phyloP scores from a whole-genome alignment of 306 rosid species.

The Begonia masoniana region DNA sequence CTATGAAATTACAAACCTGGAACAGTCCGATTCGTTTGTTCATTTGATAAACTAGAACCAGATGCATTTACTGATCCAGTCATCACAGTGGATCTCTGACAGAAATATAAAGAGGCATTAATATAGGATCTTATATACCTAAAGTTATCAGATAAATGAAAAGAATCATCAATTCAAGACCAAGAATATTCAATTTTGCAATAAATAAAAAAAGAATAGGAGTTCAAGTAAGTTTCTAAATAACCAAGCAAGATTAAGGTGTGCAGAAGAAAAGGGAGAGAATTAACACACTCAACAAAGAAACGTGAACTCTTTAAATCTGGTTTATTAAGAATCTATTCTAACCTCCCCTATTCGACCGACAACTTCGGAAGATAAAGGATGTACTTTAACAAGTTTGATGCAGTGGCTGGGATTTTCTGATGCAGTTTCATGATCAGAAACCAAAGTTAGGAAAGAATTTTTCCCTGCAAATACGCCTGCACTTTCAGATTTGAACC shows the following conservation, averaged over 20 bases:
- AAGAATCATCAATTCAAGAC: no score
- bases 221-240: no score
- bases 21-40: conserved; percentile 31
- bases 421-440: conserved; percentile 30
- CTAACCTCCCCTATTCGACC: conserved; percentile 33
- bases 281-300: no score
- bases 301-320: no score
- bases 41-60: conserved; percentile 56
- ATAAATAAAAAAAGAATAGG: no score
- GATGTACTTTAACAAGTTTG: conserved; percentile 38
- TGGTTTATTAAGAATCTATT: conserved; percentile 2
- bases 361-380: conserved; percentile 28
- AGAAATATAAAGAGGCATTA: background rate
- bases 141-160: no score
- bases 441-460: conserved; percentile 33
- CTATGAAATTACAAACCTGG: conserved; percentile 21
- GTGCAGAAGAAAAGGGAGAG: no score
- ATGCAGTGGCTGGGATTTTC: conserved; percentile 19
- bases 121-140: no score
- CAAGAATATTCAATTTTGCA: no score
- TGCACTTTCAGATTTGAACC: no score
- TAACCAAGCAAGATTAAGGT: no score
- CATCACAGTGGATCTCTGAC: conserved; percentile 22
- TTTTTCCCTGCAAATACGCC: conserved; percentile 40
- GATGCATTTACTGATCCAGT: conserved; percentile 40